phyloP scores from a whole-genome alignment of 768 basidiomycete genomes.

The Glaciozyma martinii region DNA sequence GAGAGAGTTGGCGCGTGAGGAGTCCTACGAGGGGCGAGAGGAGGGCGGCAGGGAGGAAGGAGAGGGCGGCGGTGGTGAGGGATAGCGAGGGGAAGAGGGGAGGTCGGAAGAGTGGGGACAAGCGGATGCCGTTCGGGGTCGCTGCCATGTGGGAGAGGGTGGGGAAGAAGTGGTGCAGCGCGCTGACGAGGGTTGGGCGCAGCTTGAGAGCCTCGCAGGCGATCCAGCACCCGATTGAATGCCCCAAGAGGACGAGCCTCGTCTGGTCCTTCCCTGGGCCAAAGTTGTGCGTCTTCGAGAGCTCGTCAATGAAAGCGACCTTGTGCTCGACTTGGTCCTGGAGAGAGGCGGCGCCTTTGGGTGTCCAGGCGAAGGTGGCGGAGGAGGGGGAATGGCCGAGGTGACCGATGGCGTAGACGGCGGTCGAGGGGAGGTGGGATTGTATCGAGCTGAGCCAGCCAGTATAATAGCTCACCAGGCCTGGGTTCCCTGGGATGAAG shows the following conservation, averaged over 20 bases:
- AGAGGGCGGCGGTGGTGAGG: slow-evolving; percentile 12
- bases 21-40: slow-evolving; percentile 6
- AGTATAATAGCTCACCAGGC: slow-evolving; percentile 58
- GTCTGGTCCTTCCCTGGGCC: slow-evolving; percentile 16
- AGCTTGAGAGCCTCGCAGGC: slow-evolving; percentile 47
- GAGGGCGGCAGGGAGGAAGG: slow-evolving; percentile 16
- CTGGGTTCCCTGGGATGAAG: slow-evolving; percentile 47
- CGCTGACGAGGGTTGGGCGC: slow-evolving; percentile 35
- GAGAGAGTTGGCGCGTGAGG: slow-evolving; percentile 12
- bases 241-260: slow-evolving; percentile 51
- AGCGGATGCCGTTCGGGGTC: slow-evolving; percentile 55
- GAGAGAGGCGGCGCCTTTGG: slow-evolving; percentile 46
- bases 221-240: slow-evolving; percentile 69
- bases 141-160: slow-evolving; percentile 55
- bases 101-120: slow-evolving; percentile 40
- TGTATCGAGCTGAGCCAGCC: slow-evolving; percentile 55
- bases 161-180: slow-evolving; percentile 60
- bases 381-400: slow-evolving; percentile 48
- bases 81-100: slow-evolving; percentile 17
- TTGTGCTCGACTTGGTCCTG: slow-evolving; percentile 51
- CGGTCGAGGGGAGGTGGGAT: slow-evolving; percentile 29
- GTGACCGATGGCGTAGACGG: slow-evolving; percentile 42
- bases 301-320: slow-evolving; percentile 50
- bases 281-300: slow-evolving; percentile 26
- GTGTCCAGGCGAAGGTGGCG: slow-evolving; percentile 41